Evolutionary conservation across 164 flowering plant genomes (phyloP).

Genomic region (Santalum album): DNA sequence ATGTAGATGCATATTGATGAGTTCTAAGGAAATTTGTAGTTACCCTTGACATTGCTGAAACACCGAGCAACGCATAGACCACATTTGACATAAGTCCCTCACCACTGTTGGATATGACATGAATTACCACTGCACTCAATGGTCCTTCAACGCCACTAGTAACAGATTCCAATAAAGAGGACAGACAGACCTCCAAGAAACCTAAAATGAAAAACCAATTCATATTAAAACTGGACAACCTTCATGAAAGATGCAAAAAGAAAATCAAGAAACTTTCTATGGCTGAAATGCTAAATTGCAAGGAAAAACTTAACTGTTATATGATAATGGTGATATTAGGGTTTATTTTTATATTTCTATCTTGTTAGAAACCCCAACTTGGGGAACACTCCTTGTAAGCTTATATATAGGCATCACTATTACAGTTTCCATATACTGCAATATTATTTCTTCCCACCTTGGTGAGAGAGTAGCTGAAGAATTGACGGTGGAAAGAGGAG

Average conservation of each 20-base stretch:
- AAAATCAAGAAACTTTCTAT: too few species aligned
- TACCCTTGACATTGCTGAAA: constrained; percentile 99
- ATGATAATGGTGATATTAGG: too few species aligned
- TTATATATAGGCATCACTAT: too few species aligned
- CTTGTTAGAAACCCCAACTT: too few species aligned
- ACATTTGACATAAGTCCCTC: constrained; percentile 89
- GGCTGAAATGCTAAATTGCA: too few species aligned
- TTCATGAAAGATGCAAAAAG: background rate
- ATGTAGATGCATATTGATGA: background rate
- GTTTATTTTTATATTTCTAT: too few species aligned
- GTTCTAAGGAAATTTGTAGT: constrained; percentile 2
- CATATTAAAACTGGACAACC: background rate
- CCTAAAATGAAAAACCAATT: constrained; percentile 30
- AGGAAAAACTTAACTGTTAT: too few species aligned
- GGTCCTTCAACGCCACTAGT: constrained; percentile 43
- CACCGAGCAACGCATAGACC: constrained; percentile 93
- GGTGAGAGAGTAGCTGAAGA: too few species aligned
- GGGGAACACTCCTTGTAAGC: too few species aligned
- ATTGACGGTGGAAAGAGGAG: too few species aligned
- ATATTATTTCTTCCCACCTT: too few species aligned
- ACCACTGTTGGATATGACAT: constrained; percentile 67
- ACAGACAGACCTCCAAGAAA: constrained; percentile 67
- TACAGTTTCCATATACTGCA: too few species aligned
- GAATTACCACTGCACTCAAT: constrained; percentile 51
- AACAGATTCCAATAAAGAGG: constrained; percentile 46